Base-by-base conservation (phyloP, 2,329 filamentous ascomycete genomes). In the Epichloe aotearoae region DNA sequence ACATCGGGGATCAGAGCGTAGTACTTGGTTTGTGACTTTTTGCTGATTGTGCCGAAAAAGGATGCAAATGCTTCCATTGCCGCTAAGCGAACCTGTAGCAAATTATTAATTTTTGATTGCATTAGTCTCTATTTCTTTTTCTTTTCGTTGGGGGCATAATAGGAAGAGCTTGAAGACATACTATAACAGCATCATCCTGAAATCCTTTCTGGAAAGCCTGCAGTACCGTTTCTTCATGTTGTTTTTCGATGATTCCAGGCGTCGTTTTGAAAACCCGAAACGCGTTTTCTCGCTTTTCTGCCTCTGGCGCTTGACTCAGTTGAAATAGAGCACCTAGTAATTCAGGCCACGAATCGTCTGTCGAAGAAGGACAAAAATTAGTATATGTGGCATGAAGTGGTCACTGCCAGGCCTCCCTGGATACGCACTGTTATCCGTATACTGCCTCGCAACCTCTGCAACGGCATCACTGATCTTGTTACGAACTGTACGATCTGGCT, bases 401-500 rank as follows among this genome's bases (percentile, higher is more conserved):
- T 23, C 10, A 26, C 30, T 23, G 30, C 5, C 30, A 23, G n/a
- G 10, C 14, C 14, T 36, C 17, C 12, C 17, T 7, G 36, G 15
- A 34, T 37, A 72, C 83, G 66, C 76, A 95, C 88, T 84, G 62
- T 86, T 88, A 61, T 97, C 93, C 43, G 87, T 86, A 69, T 96
- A 96, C 71, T 98, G 89, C 62, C 93, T 82, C 43, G 91, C 93
- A 54, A 98, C 77, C 69, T 98, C 93, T 23, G 93, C 93, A 55
- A 97, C 86, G n/a, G 91, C 89, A 69, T 98, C 93, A 60, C 90
- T 93, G 64, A 97, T 86, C 70, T 98, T 98, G 72, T 95, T 93
- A 61, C 93, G 79, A 45, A 95, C 86, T 39, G 79, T 74, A 54
- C 82, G 78, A 55, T 86, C 79, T 20, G 79, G 73, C 70, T 97